Conservation (phyloP, 805 yeast species). For the Kregervanrija pseudodelftensis region DNA sequence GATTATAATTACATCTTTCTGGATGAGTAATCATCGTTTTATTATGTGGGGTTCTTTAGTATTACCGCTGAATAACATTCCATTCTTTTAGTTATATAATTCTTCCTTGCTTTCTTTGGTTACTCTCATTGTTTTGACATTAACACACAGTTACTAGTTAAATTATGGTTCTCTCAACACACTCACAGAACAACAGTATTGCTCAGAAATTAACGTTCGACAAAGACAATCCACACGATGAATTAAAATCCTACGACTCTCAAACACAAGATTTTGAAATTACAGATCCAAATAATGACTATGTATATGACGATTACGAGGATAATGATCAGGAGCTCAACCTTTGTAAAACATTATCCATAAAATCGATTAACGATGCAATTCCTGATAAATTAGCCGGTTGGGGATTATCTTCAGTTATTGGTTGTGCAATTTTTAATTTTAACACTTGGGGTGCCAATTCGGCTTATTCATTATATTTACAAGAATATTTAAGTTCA, state of each 20-base stretch:
- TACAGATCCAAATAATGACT: too few species aligned
- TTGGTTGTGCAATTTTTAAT: constrained; percentile 43
- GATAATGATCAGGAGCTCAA: not conserved
- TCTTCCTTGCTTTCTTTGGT: too few species aligned
- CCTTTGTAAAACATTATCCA: constrained; percentile 4
- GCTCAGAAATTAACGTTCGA: not conserved
- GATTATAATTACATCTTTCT: too few species aligned
- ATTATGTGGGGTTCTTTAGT: too few species aligned
- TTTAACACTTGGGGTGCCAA: constrained; percentile 72
- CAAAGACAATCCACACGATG: not conserved
- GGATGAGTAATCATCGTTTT: too few species aligned
- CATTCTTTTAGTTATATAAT: too few species aligned
- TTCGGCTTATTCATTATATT: constrained; percentile 56
- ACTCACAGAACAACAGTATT: not conserved
- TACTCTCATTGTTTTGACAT: not conserved
- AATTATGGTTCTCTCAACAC: not conserved
- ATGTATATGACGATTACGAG: constrained; percentile 1
- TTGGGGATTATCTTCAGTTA: constrained; percentile 45
- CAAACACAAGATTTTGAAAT: too few species aligned
- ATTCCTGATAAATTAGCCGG: constrained; percentile 65
- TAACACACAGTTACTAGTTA: not conserved
- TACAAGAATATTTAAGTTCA: constrained; percentile 47
- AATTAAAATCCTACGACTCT: not conserved
- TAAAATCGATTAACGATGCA: constrained; percentile 11
- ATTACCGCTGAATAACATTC: too few species aligned